A percentile compares a stretch with the other conserved stretches of the same genome.
Evolutionary conservation across 306 rosid genomes (phyloP).

Genomic region (Vicia villosa): DNA sequence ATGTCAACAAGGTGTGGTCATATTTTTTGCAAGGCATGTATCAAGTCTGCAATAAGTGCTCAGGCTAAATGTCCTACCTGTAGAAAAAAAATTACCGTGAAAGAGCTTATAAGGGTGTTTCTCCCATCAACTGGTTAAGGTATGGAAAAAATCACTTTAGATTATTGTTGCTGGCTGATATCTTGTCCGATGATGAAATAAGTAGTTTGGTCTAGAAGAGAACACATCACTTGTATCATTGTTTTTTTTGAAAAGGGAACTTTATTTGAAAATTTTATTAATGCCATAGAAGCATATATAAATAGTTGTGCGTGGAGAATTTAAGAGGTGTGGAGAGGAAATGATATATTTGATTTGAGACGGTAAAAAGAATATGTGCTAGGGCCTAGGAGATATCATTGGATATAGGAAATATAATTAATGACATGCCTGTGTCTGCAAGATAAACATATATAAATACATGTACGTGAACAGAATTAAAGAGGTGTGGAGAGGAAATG

Average conservation of each 20-base stretch:
- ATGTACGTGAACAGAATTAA: not conserved
- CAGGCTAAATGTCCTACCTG: constrained; percentile 88
- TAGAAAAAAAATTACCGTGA: constrained; percentile 68
- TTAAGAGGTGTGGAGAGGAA: not conserved
- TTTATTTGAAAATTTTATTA: not conserved
- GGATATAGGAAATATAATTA: not conserved
- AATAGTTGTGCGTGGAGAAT: not conserved
- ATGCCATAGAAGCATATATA: not conserved
- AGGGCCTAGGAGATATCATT: not conserved
- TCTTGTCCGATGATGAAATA: not conserved
- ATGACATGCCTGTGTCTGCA: not conserved
- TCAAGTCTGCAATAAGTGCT: constrained; percentile 58
- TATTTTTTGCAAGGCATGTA: constrained; percentile 84
- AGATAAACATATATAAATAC: not conserved
- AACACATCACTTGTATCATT: not conserved
- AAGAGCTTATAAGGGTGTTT: constrained; percentile 77
- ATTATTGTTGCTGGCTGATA: constrained; percentile 1
- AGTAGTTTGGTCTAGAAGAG: constrained; percentile 7
- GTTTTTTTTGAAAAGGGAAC: not conserved
- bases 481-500: not conserved
- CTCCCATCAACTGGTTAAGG: constrained; percentile 70
- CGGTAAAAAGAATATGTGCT: not conserved
- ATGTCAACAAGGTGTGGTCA: constrained; percentile 94
- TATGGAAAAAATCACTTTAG: constrained; percentile 15
- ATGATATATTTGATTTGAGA: no score